phyloP scores from a whole-genome alignment of 2,329 filamentous ascomycete species.

The Lecanicillium sp. region DNA sequence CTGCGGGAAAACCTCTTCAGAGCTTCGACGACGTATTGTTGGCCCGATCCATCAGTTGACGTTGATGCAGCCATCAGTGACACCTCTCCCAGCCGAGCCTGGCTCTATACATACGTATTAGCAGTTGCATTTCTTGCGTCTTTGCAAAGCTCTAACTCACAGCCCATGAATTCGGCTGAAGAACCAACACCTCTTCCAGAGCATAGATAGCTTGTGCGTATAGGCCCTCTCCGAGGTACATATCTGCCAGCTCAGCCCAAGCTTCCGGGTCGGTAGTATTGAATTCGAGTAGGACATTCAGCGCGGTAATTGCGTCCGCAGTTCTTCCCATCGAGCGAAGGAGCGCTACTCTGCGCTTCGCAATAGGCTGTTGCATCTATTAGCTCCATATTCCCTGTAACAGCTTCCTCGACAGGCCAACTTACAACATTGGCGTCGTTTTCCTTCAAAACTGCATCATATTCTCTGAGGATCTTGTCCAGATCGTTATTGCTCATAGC shows the following conservation, averaged over 20 bases:
- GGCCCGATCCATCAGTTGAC: slow-evolving; percentile 32
- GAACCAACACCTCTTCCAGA: slow-evolving; percentile 81
- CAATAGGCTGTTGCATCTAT: slow-evolving; percentile 56
- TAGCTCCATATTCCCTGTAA: neutral
- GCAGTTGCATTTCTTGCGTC: neutral
- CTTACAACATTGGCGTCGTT: slow-evolving; percentile 61
- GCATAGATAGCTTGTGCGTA: slow-evolving; percentile 81
- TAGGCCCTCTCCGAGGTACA: slow-evolving; percentile 75
- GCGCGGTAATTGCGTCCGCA: slow-evolving; percentile 65
- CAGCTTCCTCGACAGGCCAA: neutral
- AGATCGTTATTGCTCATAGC: slow-evolving; percentile 62
- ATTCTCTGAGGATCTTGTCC: slow-evolving; percentile 65
- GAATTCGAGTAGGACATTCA: slow-evolving; percentile 72
- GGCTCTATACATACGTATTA: slow-evolving; percentile 51
- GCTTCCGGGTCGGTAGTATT: slow-evolving; percentile 87
- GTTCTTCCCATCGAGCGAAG: slow-evolving; percentile 65
- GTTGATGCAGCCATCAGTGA: slow-evolving; percentile 62
- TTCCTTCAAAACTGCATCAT: slow-evolving; percentile 66
- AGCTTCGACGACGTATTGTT: slow-evolving; percentile 61
- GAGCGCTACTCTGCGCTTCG: slow-evolving; percentile 78
- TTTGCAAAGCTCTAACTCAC: slow-evolving; percentile 45
- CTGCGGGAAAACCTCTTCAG: slow-evolving; percentile 83
- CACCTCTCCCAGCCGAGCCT: slow-evolving; percentile 80
- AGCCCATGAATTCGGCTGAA: slow-evolving; percentile 93
- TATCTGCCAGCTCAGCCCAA: slow-evolving; percentile 85